A percentile compares a stretch with the other conserved stretches of the same genome.
Conservation (phyloP, 1,284 basidiomycete species). For the Leccinum solheimii region DNA sequence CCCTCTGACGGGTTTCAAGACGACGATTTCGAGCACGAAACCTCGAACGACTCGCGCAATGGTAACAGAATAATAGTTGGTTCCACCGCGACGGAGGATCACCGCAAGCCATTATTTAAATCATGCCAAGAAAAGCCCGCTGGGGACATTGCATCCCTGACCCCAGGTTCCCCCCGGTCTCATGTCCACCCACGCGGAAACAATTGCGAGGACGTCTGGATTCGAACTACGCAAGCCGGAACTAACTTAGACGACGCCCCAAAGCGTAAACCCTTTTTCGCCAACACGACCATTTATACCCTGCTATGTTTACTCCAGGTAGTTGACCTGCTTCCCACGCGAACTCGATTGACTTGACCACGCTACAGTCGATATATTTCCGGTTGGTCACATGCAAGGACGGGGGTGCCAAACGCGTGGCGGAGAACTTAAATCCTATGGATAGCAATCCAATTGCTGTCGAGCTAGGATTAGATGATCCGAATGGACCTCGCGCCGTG, state of each 20-base stretch:
- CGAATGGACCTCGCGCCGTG: constrained; percentile 69
- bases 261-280: constrained; percentile 71
- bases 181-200: constrained; percentile 33
- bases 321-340: constrained; percentile 5
- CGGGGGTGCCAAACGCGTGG: constrained; percentile 64
- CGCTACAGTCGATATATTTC: constrained; percentile 79
- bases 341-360: constrained; percentile 7
- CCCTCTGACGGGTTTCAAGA: constrained; percentile 55
- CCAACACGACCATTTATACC: constrained; percentile 92
- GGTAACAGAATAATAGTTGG: constrained; percentile 48
- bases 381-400: constrained; percentile 87
- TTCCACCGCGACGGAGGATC: constrained; percentile 62
- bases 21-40: constrained; percentile 45
- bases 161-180: constrained; percentile 32
- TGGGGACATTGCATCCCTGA: constrained; percentile 14
- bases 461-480: constrained; percentile 72
- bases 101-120: constrained; percentile 77
- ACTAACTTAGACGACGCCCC: constrained; percentile 29
- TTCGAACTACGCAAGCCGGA: constrained; percentile 45
- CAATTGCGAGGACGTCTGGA: constrained; percentile 55
- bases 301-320: constrained; percentile 88
- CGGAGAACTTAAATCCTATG: constrained; percentile 57
- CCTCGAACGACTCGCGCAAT: constrained; percentile 46
- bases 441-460: constrained; percentile 72
- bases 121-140: constrained; percentile 59